phyloP scores from a whole-genome alignment of 2,329 filamentous ascomycete genomes.

The Aspergillus flavus region DNA sequence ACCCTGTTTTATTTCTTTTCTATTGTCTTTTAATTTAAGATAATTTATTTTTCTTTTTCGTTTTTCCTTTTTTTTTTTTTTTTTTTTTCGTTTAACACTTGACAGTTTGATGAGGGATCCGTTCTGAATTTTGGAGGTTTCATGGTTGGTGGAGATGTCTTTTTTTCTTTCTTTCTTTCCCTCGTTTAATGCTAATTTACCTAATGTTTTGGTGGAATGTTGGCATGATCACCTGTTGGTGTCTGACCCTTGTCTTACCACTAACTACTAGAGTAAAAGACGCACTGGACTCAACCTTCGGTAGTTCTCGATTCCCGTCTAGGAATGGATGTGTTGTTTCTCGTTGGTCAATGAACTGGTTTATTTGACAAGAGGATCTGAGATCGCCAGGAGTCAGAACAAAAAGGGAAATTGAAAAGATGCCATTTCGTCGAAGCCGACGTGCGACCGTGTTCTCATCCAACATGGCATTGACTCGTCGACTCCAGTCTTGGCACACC shows the following conservation, averaged over 20 bases:
- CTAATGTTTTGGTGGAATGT: not conserved
- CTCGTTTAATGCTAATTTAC: not conserved
- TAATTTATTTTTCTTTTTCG: not conserved
- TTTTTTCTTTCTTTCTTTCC: not conserved
- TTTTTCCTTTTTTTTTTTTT: not conserved
- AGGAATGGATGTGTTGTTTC: not conserved
- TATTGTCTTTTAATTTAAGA: too few relatives aligned
- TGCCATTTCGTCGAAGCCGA: slow-evolving; percentile 8
- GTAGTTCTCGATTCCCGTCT: not conserved
- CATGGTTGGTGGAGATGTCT: not conserved
- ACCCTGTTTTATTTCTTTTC: not conserved
- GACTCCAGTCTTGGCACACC: slow-evolving; percentile 9
- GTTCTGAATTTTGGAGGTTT: not conserved
- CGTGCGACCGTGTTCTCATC: slow-evolving; percentile 16
- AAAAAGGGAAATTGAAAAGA: slow-evolving; percentile 13
- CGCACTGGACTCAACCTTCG: not conserved
- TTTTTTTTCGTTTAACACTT: not conserved
- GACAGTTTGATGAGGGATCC: not conserved
- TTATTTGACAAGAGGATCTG: slow-evolving; percentile 13
- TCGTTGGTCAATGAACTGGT: slow-evolving; percentile 9
- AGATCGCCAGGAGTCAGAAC: slow-evolving; percentile 25
- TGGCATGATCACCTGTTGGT: not conserved
- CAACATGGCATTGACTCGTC: slow-evolving; percentile 12
- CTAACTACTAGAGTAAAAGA: not conserved
- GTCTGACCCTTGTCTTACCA: not conserved